These are phyloP conservation scores for Microbotryum silenes-acaulis DNA, from an alignment of 1,284 basidiomycete species.

Conservation along the genomic window DNA sequence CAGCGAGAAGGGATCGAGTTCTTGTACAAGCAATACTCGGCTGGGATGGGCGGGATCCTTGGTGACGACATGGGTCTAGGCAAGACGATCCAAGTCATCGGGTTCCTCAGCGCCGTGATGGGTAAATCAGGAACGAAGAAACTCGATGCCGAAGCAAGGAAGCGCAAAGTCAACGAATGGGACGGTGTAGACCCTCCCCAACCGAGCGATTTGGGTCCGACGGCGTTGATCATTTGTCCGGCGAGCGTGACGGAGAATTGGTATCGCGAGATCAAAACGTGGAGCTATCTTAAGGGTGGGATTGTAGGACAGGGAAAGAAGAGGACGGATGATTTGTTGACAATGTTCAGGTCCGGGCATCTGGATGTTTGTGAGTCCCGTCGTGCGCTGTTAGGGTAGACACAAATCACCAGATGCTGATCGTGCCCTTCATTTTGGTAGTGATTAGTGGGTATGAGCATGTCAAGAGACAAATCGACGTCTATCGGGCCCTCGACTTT, in stretches of 20 bases:
- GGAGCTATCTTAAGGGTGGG: constrained; percentile 82
- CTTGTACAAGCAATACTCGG: constrained; percentile 58
- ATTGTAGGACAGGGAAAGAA: constrained; percentile 94
- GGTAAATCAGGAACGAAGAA: constrained; percentile 54
- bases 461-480: constrained; percentile 57
- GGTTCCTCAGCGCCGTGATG: constrained; percentile 85
- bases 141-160: constrained; percentile 66
- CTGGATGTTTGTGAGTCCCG: constrained; percentile 13
- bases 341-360: constrained; percentile 62
- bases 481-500: constrained; percentile 51
- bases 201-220: constrained; percentile 56
- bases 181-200: constrained; percentile 68
- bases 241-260: constrained; percentile 97
- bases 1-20: constrained; percentile 74
- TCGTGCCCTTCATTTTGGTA: constrained; percentile 37
- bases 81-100: constrained; percentile 97
- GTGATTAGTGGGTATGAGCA: constrained; percentile 65
- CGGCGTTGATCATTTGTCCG: constrained; percentile 88
- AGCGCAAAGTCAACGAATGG: constrained; percentile 39
- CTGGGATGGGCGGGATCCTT: constrained; percentile 56
- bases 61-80: constrained; percentile 95
- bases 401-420: constrained; percentile 44
- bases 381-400: background rate
- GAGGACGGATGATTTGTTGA: constrained; percentile 88
- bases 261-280: constrained; percentile 85